Evolutionary conservation across 1,139 yeast species (phyloP), one percentile per base, ranked within the genome.

Genomic region (Blastobotrys apis): DNA sequence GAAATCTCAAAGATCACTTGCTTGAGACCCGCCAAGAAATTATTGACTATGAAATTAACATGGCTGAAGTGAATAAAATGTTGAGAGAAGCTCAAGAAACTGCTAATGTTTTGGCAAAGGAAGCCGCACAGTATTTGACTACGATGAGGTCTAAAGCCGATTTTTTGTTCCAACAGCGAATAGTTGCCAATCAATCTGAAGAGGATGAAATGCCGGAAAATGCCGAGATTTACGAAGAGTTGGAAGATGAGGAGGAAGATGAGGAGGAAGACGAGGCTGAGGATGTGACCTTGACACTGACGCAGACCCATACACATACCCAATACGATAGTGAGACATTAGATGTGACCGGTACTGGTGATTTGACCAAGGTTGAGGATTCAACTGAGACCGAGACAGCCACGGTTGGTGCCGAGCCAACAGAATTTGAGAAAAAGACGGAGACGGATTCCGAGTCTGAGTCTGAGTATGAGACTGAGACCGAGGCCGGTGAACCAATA

Each of bases 121-220:
- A 88, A 59, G 78, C 83, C 46, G 84, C 81, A 25, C 82, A 81
- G 51, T 83, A 80, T 59, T 67, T 86, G 54, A 78, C 80, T 47
- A 75, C 85, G 42, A 71, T 83, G 47, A 74, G 96, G 57, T 90
- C 94, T 12, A 77, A 81, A 61, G 94, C 95, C 16, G 90, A 88
- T 58, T 66, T 84, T 36, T 82, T 83, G 15, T 83, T 84, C 63
- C 96, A 87, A 65, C 68, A 71, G 49, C 77, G 94, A 15, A 31
- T 51, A 10, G 42, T 36, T 35, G 49, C 49, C 34, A 47, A 47
- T 30, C 34, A 37, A 6, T 41, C 50, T 33, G 21, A 48, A 32
- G 48, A 39, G 9, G 47, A 40, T n/a, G 57, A 51, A 12, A 47
- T 45, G 25, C n/a, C 50, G 27, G 27, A 10, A 29, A 31, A 22